Evolutionary conservation across 1,284 basidiomycete genomes (phyloP).

Genomic region (Boletus holoroseus): DNA sequence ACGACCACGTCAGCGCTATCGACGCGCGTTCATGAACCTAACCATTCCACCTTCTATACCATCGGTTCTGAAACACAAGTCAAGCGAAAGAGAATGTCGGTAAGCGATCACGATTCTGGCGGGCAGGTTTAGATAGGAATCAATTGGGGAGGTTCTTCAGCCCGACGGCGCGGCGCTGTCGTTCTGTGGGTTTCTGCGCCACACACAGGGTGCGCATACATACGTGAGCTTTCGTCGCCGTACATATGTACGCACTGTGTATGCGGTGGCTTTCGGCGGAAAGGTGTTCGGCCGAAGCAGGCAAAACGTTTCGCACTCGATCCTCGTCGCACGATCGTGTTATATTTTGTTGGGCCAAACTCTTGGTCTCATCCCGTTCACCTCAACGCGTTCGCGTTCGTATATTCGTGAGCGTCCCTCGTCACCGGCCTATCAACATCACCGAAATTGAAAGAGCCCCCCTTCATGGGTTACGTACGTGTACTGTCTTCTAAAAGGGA

Average conservation of each 20-base stretch:
- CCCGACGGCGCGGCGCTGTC: not conserved
- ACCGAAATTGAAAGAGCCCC: conserved; percentile 1
- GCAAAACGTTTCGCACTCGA: not conserved
- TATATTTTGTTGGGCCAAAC: not conserved
- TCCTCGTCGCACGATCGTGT: not conserved
- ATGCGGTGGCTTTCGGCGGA: not conserved
- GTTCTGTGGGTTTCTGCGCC: not conserved
- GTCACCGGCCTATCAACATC: not conserved
- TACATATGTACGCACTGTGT: not conserved
- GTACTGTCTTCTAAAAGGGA: not conserved
- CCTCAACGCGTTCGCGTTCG: not conserved
- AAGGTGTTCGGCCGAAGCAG: not conserved
- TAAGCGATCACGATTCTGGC: not conserved
- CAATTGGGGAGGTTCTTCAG: not conserved
- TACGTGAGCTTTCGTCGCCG: not conserved
- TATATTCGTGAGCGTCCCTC: not conserved
- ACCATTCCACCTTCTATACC: not conserved
- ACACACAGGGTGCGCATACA: not conserved
- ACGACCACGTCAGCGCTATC: not conserved
- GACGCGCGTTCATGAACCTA: not conserved
- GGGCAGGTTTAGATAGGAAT: not conserved
- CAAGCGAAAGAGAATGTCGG: not conserved
- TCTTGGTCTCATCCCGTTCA: not conserved
- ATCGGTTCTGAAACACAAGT: not conserved
- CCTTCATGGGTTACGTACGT: not conserved